phyloP scores from a whole-genome alignment of 1,139 yeast genomes.

The Hyphopichia wangnamkhiaoensis region DNA sequence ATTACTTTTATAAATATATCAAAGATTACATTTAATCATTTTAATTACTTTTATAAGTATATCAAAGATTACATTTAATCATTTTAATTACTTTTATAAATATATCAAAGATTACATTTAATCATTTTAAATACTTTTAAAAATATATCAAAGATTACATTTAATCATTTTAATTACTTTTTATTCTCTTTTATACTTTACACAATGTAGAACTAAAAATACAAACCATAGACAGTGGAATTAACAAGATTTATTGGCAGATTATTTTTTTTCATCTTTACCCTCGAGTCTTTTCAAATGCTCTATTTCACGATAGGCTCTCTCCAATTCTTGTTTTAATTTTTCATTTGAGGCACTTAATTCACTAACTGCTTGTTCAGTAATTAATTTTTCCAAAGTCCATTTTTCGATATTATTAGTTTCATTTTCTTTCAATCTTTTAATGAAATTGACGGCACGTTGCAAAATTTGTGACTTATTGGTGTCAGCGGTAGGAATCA shows the following conservation, averaged over 20 bases:
- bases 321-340: constrained; percentile 75
- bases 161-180: no score
- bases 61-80: no score
- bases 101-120: no score
- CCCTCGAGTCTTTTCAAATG: constrained; percentile 60
- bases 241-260: neutral
- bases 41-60: no score
- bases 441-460: constrained; percentile 86
- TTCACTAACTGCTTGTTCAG: constrained; percentile 89
- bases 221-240: neutral
- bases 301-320: constrained; percentile 92
- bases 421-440: constrained; percentile 85
- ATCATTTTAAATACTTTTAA: no score
- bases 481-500: constrained; percentile 86
- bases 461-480: constrained; percentile 89
- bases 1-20: no score
- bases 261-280: constrained; percentile 18
- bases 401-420: constrained; percentile 87
- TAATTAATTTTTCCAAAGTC: constrained; percentile 86
- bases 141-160: no score
- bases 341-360: constrained; percentile 76
- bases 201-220: constrained; percentile 1
- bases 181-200: no score
- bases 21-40: no score
- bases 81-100: no score